These are phyloP conservation scores for Metschnikowia peoriensis DNA, from an alignment of 805 yeast genomes.

Conservation along the genomic window DNA sequence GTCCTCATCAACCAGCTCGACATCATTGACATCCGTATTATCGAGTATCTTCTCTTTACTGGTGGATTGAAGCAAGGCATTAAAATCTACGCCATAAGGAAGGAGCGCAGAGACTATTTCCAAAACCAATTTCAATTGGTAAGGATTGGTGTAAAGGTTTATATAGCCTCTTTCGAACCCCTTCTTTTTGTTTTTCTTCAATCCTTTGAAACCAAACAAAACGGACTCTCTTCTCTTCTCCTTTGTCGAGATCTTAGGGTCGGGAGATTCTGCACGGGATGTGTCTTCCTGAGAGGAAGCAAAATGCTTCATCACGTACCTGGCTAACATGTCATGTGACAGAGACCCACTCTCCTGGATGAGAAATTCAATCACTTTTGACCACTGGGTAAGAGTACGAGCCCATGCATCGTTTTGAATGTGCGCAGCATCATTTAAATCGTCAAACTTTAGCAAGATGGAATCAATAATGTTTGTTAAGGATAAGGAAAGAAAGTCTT, in stretches of 20 bases:
- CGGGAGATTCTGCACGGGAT: conserved; percentile 2
- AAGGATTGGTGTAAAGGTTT: conserved; percentile 34
- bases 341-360: conserved; percentile 37
- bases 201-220: conserved; percentile 27
- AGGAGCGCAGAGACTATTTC: conserved; percentile 29
- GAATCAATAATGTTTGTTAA: conserved; percentile 28
- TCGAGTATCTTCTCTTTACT: conserved; percentile 8
- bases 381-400: conserved; percentile 29
- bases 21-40: conserved; percentile 8
- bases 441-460: conserved; percentile 31
- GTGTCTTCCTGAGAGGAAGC: conserved; percentile 11
- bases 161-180: conserved; percentile 18
- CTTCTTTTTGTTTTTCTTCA: conserved; percentile 19
- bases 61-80: conserved; percentile 19
- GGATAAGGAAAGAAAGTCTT: conserved; percentile 33
- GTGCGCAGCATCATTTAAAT: conserved; percentile 22
- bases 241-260: conserved; percentile 1
- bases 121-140: conserved; percentile 32
- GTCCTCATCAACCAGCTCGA: conserved; percentile 20
- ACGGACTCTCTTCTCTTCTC: conserved; percentile 24
- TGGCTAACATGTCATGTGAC: conserved; percentile 36
- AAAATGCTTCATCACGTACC: conserved; percentile 31
- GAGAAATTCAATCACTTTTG: conserved; percentile 27
- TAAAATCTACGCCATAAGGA: conserved; percentile 37
- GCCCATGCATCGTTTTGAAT: conserved; percentile 35